Base-by-base conservation (phyloP, 2,329 filamentous ascomycete genomes). In the Neofusicoccum sp. region DNA sequence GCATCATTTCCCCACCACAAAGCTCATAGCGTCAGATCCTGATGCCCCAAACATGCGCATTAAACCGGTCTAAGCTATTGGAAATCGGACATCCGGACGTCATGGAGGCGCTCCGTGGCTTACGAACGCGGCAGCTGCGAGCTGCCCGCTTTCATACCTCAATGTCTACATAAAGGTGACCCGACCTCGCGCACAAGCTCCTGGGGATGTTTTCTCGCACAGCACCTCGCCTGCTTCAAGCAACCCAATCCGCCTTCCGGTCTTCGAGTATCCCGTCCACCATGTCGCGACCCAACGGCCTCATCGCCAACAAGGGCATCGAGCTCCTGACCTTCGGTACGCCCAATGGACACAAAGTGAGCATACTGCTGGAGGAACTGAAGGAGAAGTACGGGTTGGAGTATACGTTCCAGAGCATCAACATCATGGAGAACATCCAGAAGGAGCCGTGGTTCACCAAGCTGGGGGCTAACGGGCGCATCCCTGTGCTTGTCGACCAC, bases 391-490 rank as follows among this genome's bases (percentile, higher is more conserved):
- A 90, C 65, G 85, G 85, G 59, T 79, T 81, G 63, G 78, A 84
- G 12, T 89, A 89, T 74, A 83, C 83, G 4, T 83, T 75, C 68
- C 86, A 89, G 68, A 69, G 71, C 62, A 81, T 90, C 73, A 81
- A 88, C 74, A 89, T 76, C 29, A 69, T 70, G 64, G 80, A 86
- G 69, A 87, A 88, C 76, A 82, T 87, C 33, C 88, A 90, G 68
- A 89, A 89, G 74, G 81, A 89, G 78, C 79, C 83, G 1, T 90
- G 87, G 87, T 90, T 85, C 77, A 85, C 82, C 0, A 83, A 83
- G 41, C 71, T 87, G 34, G 83, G 83, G 64, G 87, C 87, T 41
- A 90, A 90, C 73, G 87, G 87, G 3, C 82, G 86, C 14, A 89
- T 89, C 67, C 86, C 87, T 1, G 86, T 84, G 50, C 83, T 90